Percentiles rank a stretch among this genome's conserved stretches.
Evolutionary conservation across 2,329 filamentous ascomycete species (phyloP).

Genomic region (Curvularia sp.): DNA sequence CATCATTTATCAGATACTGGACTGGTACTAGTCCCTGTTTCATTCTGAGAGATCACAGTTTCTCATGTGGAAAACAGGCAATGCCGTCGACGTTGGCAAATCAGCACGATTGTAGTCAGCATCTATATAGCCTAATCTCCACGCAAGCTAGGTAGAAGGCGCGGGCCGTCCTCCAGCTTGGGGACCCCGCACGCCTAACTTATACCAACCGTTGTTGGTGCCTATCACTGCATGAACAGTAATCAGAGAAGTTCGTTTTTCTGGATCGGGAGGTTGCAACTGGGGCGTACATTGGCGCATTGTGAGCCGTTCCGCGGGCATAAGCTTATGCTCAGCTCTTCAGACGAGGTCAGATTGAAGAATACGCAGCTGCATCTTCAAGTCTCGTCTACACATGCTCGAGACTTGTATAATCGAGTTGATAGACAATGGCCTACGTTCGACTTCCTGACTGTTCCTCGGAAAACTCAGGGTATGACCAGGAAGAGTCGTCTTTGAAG

Average conservation of each 20-base stretch:
- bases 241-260: neutral
- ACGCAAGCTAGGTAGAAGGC: neutral
- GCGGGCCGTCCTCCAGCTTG: neutral
- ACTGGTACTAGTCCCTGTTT: neutral
- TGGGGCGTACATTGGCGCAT: neutral
- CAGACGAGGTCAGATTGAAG: neutral
- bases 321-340: conserved; percentile 1
- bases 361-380: neutral
- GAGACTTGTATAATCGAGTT: neutral
- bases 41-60: neutral
- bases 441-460: neutral
- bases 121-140: conserved; percentile 11
- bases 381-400: neutral
- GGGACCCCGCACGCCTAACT: neutral
- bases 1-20: neutral
- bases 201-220: conserved; percentile 3
- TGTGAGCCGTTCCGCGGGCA: neutral
- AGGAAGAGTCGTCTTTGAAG: neutral
- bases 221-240: neutral
- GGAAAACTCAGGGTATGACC: neutral
- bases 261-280: neutral
- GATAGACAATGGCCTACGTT: conserved; percentile 6
- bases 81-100: neutral
- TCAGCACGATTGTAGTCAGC: conserved; percentile 2
- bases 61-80: neutral